Conservation (phyloP, 2,329 filamentous ascomycete species). For the Aspergillus unguis region DNA sequence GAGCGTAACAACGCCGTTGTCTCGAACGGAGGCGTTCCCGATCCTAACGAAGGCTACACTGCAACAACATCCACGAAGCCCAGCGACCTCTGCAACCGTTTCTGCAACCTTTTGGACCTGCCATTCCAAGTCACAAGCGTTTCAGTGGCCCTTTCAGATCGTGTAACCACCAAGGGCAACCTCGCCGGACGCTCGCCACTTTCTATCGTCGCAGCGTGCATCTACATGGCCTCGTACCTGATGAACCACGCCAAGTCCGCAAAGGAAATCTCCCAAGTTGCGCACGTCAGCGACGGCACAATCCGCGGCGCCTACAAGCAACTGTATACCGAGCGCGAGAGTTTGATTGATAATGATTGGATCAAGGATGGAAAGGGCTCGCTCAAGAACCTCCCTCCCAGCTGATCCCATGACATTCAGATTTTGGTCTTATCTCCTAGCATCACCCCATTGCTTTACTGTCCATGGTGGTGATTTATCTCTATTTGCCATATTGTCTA, state of each 20-base stretch:
- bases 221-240: constrained; percentile 90
- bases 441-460: background rate
- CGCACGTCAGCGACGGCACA: constrained; percentile 91
- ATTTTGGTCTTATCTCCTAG: background rate
- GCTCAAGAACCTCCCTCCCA: constrained; percentile 65
- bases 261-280: constrained; percentile 81
- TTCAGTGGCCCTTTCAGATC: constrained; percentile 71
- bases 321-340: constrained; percentile 70
- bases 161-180: constrained; percentile 72
- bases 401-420: constrained; percentile 20
- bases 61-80: constrained; percentile 74
- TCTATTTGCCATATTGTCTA: constrained; percentile 1
- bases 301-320: constrained; percentile 95
- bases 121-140: constrained; percentile 75
- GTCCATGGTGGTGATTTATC: background rate
- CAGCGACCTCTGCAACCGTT: constrained; percentile 81
- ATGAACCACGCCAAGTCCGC: constrained; percentile 74
- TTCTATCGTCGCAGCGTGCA: constrained; percentile 90
- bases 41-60: constrained; percentile 61
- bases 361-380: constrained; percentile 68
- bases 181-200: constrained; percentile 90
- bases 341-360: constrained; percentile 73
- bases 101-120: constrained; percentile 77
- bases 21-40: constrained; percentile 50
- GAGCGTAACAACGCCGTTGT: constrained; percentile 51